Base-by-base conservation (phyloP, 495 filamentous ascomycete genomes). In the Daldinia childiae region DNA sequence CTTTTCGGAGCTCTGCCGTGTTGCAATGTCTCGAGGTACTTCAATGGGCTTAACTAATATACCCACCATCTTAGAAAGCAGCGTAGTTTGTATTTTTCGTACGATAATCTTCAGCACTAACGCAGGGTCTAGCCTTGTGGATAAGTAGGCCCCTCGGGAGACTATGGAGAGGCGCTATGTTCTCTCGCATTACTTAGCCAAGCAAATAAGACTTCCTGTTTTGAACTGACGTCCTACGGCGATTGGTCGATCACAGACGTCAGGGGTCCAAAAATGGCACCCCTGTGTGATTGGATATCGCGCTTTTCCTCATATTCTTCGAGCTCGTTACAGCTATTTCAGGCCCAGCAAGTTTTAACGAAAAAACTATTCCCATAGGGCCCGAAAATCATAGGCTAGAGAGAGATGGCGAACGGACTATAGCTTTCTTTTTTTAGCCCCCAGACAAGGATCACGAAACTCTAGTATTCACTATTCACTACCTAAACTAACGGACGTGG, bases 361-460 rank as follows among this genome's bases (percentile, higher is more conserved):
- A 71, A 34, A 17, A 57, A 19, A 19, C 30, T 3, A 64, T 57
- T 55, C 30, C 30, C 21, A 43, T 66, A 67, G 58, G 59, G 58
- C 67, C 62, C 21, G 29, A 71, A 17, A 38, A 55, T 45, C 36
- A 32, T 58, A 27, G 36, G 50, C 62, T 58, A 52, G 65, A 29
- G 65, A 34, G 34, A 62, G 58, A 59, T 39, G 24, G 68, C 65
- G 74, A 69, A 64, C 71, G 64, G 62, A 65, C 65, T 71, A 64
- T 58, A 51, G 50, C 48, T 57, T 30, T 55, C 70, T 69, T 76
- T 73, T 75, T 77, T 71, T 65, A 73, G 70, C 63, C 67, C 51
- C 34, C 24, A 21, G 41, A 30, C 73, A 74, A 60, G 76, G 73
- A 76, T 77, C 32, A 66, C 76, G 73, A 76, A 76, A 77, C 75